Evolutionary conservation across 305 asterid species (phyloP), one percentile per base, ranked within the genome.

Genomic region (Petunia hybrid): DNA sequence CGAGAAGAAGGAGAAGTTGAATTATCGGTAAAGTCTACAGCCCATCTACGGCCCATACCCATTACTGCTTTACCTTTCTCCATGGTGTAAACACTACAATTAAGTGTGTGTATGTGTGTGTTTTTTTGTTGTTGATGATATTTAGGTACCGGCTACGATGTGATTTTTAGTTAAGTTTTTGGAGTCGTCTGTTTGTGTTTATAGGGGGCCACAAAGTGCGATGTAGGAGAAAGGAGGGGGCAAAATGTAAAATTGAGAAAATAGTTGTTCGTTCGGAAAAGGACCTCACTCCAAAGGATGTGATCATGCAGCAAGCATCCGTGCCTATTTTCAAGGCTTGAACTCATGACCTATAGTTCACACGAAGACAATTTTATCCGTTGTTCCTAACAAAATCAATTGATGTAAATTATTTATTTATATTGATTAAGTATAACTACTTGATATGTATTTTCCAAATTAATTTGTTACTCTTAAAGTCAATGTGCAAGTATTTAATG

Each of bases 21-120:
- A 79, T 87, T 90, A 83, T 95, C 97, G 36, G 97, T 87, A 84
- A 94, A 92, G 14, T 92, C 99, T 1, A 94, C 93, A 35, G 98
- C 99, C 99, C 99, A 95, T 85, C 94, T 89, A 55, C 97, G 95
- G 66, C 97, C 97, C 71, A 95, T 78, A 56, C 92, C 93, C 93
- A 91, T 86, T 4, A 90, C 89, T 48, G 92, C 90, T 91, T 93
- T 93, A 55, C 97, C 98, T 87, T 95, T 95, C n/a, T 95, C 98
- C 98, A 94, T 94, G 31, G 51, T 43, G 36, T 13, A 5, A 8
- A 43, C 59, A 69, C 75, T 38, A 5, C 53, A 46, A 40, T 31
- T 74, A 7, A 46, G 53, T 13, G 31, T 14, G 3, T 48, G 2
- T 74, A 7, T 5, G 53, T 13, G 31, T 14, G 3, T 48, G 2